A percentile compares a stretch with the other conserved stretches of the same genome.
phyloP scores from a whole-genome alignment of 768 basidiomycete species.

The Kwoniella heveanensis region DNA sequence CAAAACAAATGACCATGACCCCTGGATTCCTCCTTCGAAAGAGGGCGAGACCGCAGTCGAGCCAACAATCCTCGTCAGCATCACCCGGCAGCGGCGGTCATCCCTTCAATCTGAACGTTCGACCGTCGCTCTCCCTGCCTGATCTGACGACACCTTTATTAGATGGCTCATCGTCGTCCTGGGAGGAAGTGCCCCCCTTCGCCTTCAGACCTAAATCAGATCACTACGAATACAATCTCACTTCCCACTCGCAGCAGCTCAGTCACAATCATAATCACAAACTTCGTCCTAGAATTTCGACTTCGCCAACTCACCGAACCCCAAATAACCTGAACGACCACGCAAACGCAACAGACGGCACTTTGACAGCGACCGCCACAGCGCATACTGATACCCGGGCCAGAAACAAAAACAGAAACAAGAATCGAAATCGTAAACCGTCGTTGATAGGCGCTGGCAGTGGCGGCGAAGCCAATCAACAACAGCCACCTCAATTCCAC shows the following conservation, averaged over 20 bases:
- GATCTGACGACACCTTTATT: slow-evolving; percentile 45
- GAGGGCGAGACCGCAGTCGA: background rate
- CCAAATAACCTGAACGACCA: background rate
- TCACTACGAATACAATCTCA: background rate
- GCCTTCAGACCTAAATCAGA: slow-evolving; percentile 3
- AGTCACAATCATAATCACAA: background rate
- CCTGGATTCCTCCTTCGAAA: background rate
- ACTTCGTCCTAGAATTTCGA: background rate
- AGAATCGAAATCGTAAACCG: background rate
- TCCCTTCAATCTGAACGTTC: slow-evolving; percentile 8
- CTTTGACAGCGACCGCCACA: background rate
- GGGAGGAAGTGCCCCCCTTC: slow-evolving; percentile 40
- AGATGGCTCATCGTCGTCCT: slow-evolving; percentile 34
- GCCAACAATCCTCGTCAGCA: background rate
- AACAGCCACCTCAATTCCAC: slow-evolving; percentile 29
- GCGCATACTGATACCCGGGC: background rate
- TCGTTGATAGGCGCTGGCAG: too few species aligned
- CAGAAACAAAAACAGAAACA: too few species aligned
- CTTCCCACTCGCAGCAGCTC: too few species aligned
- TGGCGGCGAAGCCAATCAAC: background rate
- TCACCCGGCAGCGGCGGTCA: background rate
- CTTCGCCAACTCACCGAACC: background rate
- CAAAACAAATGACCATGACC: background rate
- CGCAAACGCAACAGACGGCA: background rate
- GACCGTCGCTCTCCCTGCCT: slow-evolving; percentile 45